Evolutionary conservation across 805 yeast species (phyloP).

Genomic region (Myxozyma mucilagina): DNA sequence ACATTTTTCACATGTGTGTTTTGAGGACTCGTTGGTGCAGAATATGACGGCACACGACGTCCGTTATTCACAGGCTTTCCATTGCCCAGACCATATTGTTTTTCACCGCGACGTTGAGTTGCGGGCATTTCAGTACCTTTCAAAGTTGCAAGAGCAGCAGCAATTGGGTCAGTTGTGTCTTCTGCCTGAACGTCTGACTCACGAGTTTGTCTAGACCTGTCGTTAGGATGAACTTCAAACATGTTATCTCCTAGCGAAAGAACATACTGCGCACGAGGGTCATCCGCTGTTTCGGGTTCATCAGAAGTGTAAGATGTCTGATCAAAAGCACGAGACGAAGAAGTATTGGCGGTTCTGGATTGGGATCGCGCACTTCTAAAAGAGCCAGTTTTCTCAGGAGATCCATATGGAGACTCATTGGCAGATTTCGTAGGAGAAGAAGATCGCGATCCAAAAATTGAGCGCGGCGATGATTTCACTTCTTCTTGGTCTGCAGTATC

Average conservation of each 20-base stretch:
- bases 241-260: conserved; percentile 27
- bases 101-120: conserved; percentile 3
- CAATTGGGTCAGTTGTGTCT: conserved; percentile 49
- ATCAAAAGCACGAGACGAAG: neutral
- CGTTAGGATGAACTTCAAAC: conserved; percentile 17
- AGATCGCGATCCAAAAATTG: neutral
- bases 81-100: conserved; percentile 12
- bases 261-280: conserved; percentile 26
- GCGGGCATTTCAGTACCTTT: conserved; percentile 32
- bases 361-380: conserved; percentile 1
- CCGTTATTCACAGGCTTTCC: neutral
- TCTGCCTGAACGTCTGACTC: neutral
- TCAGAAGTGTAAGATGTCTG: neutral
- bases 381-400: neutral
- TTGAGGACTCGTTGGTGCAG: conserved; percentile 37
- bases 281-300: conserved; percentile 10
- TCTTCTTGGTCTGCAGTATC: conserved; percentile 34
- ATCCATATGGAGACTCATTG: neutral
- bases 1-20: neutral
- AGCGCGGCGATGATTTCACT: neutral
- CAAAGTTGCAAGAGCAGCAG: conserved; percentile 53
- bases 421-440: conserved; percentile 4
- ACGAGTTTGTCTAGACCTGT: neutral
- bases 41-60: conserved; percentile 34
- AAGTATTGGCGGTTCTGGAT: neutral